Base-by-base conservation (phyloP, 2,329 filamentous ascomycete species). In the Eurotiales sp. region DNA sequence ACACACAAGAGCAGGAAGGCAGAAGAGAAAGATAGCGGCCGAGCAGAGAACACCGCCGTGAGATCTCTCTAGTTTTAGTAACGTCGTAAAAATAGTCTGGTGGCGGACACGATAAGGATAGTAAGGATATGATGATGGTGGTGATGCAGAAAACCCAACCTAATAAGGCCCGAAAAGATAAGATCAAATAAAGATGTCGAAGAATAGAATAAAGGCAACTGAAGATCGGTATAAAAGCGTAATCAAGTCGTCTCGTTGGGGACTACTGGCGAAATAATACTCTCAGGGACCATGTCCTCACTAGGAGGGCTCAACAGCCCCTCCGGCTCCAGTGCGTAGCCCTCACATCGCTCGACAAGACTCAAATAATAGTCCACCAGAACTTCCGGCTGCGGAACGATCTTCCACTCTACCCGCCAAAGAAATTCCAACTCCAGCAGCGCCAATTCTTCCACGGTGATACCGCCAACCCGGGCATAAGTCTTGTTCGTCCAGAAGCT, bases 401-500 rank as follows among this genome's bases (percentile, higher is more conserved):
- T 99, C 63, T 87, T 88, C 92, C 93, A 99, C 64, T 96, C 89
- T 23, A 99, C 87, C 48, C 89, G 80, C 64, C 91, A 90, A 27
- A 99, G 74, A 59, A 99, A 96, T 63, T 99, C 93, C 25, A 99
- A 78, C 68, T 99, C 93, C 8, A 99, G 76, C 51, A 96, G 76
- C 53, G 93, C 95, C 57, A 99, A 74, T 70, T 99, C 93, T 44
- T 87, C 84, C 32, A 96, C 79, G 58, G 89, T 90, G 45, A 99
- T 90, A 56, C 93, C 93, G 4, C 93, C 93, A 0, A 99, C 91
- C 50, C 90, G 81, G 32, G 93, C 91, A 67, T 99, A 99, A 1
- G 92, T 95, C 23, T 89, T 89, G 71, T 99, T 99, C 56, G 95
- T 97, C 90, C 93, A 96, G 68, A 99, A 99, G 25, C 88, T 90